Percentiles rank a stretch among this genome's conserved stretches.
Evolutionary conservation across 768 basidiomycete genomes (phyloP).

Genomic region (Leccinum uliginosum): DNA sequence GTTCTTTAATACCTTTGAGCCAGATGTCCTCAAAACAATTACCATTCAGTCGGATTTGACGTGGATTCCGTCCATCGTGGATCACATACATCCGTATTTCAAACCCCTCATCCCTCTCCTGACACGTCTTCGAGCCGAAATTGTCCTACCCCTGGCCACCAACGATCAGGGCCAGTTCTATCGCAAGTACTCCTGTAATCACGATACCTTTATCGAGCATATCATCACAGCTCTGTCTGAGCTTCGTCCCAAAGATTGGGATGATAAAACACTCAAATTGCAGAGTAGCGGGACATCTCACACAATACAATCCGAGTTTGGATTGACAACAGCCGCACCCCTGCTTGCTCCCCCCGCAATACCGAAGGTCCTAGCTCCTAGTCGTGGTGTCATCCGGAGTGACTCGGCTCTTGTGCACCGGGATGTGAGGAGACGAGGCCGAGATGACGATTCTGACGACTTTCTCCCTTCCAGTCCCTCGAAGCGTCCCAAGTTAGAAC

Average conservation of each 20-base stretch:
- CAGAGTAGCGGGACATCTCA: not conserved
- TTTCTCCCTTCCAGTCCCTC: not conserved
- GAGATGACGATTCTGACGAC: not conserved
- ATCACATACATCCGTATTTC: not conserved
- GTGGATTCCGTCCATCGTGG: not conserved
- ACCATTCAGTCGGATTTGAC: not conserved
- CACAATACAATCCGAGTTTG: not conserved
- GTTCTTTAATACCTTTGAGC: not conserved
- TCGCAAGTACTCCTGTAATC: not conserved
- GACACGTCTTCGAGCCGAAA: not conserved
- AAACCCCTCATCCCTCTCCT: not conserved
- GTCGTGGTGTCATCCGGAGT: not conserved
- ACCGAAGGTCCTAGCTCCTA: not conserved
- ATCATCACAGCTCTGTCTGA: not conserved
- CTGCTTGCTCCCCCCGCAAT: not conserved
- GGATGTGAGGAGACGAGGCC: not conserved
- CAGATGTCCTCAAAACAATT: not conserved
- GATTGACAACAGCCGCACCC: not conserved
- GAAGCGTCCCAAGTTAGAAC: not conserved
- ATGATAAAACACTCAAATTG: not conserved
- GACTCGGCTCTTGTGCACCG: not conserved
- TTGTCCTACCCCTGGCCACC: not conserved
- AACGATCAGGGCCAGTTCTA: not conserved
- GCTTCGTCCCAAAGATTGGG: not conserved
- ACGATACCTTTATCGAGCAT: not conserved